Evolutionary conservation across 495 filamentous ascomycete species (phyloP), one percentile per base, ranked within the genome.

Genomic region (Aspergillus haitiensis): DNA sequence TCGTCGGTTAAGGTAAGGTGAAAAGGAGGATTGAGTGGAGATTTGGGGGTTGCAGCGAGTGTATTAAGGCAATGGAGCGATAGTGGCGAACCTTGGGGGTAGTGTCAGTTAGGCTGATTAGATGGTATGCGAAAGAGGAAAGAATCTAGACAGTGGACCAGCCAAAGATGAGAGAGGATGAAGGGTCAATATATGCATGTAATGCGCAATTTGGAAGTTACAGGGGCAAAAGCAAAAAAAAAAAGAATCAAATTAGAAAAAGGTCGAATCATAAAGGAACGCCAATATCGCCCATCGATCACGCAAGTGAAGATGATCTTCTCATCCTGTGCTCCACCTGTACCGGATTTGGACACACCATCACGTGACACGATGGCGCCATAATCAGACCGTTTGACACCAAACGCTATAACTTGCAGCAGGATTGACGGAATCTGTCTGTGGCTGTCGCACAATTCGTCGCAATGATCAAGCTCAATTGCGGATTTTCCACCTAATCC

Each of bases 321-420:
- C 56, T 60, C 60, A 52, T 62, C 45, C 45, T 57, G 10, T 33
- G 39, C 58, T 55, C 40, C 21, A 37, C 53, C 46, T 6, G 39
- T 18, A 27, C 47, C 54, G 31, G 46, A 8, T 36, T 36, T 44
- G 45, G 46, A 35, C 7, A n/a, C 5, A 13, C 13, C 16, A 7
- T 40, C 65, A 68, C 65, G 65, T 68, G 65, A 49, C 15, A 35
- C 47, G 54, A 68, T 68, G 60, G 60, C 65, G 65, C 65, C 57
- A 68, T 68, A n/a, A 21, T 11, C 36, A 18, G 11, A 27, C 3
- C 6, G 7, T 7, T 45, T 66, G 53, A 55, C 60, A 63, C 49
- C 53, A 63, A 35, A 44, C 27, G 15, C n/a, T 32, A 21, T 37
- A 15, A 27, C n/a, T 7, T n/a, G 27, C 37, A 21, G 16, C 15